These are phyloP conservation scores for Aspergillus aculeatinus DNA, from an alignment of 2,329 filamentous ascomycete species.

Conservation along the genomic window DNA sequence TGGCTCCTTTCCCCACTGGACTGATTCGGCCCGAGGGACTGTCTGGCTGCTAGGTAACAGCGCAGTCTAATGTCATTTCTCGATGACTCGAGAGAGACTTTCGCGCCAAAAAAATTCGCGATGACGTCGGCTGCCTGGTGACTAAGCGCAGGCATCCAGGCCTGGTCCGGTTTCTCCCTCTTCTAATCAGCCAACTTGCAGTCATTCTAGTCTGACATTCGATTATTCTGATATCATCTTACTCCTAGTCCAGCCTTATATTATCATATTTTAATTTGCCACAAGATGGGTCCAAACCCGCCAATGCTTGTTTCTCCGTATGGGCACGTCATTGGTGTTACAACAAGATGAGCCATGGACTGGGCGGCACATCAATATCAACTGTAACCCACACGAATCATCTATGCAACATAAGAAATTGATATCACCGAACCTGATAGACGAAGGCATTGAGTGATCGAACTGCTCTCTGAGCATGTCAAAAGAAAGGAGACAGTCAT, in stretches of 20 bases:
- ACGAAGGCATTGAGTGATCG: too few relatives aligned
- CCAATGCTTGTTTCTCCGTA: neutral
- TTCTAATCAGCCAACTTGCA: neutral
- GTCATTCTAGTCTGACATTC: neutral
- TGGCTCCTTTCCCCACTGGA: constrained; percentile 1
- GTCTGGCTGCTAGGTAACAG: neutral
- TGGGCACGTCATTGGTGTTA: neutral
- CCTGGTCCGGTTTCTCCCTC: neutral
- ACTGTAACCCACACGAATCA: too few relatives aligned
- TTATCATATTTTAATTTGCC: neutral
- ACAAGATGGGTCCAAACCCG: neutral
- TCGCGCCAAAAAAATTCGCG: constrained; percentile 14
- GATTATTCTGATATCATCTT: neutral
- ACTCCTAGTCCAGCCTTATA: neutral
- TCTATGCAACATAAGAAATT: too few relatives aligned
- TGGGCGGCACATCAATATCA: too few relatives aligned
- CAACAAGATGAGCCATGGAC: neutral
- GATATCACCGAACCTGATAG: too few relatives aligned
- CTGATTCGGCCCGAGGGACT: neutral
- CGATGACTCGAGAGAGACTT: neutral
- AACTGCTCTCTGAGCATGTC: too few relatives aligned
- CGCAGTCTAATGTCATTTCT: neutral
- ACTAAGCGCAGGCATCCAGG: constrained; percentile 15
- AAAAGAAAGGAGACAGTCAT: neutral
- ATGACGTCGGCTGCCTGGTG: constrained; percentile 20